Evolutionary conservation across 257 asterid species (phyloP), one percentile per base, ranked within the genome.

Genomic region (Solanum paucissectum): DNA sequence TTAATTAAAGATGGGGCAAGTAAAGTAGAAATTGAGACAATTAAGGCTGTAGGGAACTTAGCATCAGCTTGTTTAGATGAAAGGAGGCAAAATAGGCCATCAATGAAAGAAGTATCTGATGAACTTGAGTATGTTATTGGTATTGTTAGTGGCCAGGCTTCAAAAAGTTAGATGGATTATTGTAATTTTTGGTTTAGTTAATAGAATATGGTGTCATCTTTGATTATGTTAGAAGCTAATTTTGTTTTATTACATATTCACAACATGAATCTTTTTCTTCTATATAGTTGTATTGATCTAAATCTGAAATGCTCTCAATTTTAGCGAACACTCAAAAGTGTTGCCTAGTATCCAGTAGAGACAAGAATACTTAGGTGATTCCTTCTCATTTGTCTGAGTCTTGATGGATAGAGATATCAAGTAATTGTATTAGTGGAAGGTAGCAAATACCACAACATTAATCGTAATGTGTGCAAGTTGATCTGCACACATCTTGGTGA

Each of bases 101-200:
- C 95, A 0, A 94, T 94, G 98, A 94, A 92, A 86, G 96, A 94
- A 88, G 98, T 94, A 32, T 91, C 94, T 1, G 98, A 93, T 82
- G 98, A 94, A 91, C 92, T 94, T 74, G 95, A 91, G 46, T 93
- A 92, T 79, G 88, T 94, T 40, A 90, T 92, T 23, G 94, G 91
- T 87, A 92, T 93, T 87, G 62, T 92, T 23, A 89, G 90, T 21
- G 93, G 91, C 4, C 89, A 91, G 64, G 87, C 58, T 90, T 29
- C 86, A 21, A 82, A 82, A 82, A 82, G 71, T 49, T 82, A 49
- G 32, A 16, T 82, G 16, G 10, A 81, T 81, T 37, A 14, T 33
- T 18, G 37, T 81, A 44, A 81, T 27, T 16, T 46, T 64, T 44
- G 40, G 40, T 79, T 42, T n/a, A 79, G 27, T 25, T 79, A 44